These are phyloP conservation scores for Geosmithia morbida DNA, from an alignment of 2,329 filamentous ascomycete genomes.

Conservation along the genomic window DNA sequence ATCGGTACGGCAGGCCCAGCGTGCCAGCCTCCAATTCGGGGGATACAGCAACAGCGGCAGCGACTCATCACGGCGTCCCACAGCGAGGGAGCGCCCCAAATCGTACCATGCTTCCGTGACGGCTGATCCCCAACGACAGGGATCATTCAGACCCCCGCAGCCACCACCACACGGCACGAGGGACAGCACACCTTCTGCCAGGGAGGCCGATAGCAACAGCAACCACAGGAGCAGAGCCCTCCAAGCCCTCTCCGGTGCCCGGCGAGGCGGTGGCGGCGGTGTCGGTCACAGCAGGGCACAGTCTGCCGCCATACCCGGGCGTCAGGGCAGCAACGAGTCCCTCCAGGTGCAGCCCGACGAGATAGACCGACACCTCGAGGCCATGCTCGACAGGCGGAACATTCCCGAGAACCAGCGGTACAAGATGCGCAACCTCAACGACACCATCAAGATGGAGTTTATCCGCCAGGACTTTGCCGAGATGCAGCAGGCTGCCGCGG, in stretches of 20 bases:
- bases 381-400: slow-evolving; percentile 68
- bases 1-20: slow-evolving; percentile 8
- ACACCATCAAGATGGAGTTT: slow-evolving; percentile 90
- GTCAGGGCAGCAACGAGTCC: slow-evolving; percentile 27
- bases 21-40: slow-evolving; percentile 11
- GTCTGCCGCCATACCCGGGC: slow-evolving; percentile 16
- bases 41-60: slow-evolving; percentile 5
- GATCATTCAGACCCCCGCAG: too few relatives aligned
- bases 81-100: slow-evolving; percentile 30
- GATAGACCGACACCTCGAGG: slow-evolving; percentile 43
- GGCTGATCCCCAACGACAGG: background rate
- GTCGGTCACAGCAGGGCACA: slow-evolving; percentile 19
- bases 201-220: background rate
- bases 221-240: slow-evolving; percentile 17
- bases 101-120: slow-evolving; percentile 26
- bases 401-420: slow-evolving; percentile 88
- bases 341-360: slow-evolving; percentile 31
- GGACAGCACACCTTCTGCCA: too few relatives aligned
- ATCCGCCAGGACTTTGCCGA: slow-evolving; percentile 78
- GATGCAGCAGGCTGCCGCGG: slow-evolving; percentile 35
- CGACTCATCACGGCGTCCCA: slow-evolving; percentile 6
- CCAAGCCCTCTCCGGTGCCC: slow-evolving; percentile 17
- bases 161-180: too few relatives aligned
- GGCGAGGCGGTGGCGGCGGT: slow-evolving; percentile 6
- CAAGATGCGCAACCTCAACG: slow-evolving; percentile 82